phyloP scores from a whole-genome alignment of 192 early-diverging fungal genomes.

The Backusella australiensis region DNA sequence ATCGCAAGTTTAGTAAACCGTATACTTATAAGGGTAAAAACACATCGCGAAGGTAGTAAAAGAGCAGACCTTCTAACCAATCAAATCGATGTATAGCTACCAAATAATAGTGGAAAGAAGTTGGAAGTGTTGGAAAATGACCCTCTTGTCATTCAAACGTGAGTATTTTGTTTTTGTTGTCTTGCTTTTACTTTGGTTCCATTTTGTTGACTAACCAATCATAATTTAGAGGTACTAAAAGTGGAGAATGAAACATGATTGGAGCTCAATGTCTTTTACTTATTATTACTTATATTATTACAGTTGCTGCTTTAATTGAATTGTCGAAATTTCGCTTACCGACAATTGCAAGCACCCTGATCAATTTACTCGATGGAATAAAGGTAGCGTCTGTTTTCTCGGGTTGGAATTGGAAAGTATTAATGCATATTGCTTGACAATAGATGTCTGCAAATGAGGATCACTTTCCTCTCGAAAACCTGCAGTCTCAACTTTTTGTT shows the following conservation, averaged over 20 bases:
- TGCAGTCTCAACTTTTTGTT: conserved; percentile 87
- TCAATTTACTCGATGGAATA: conserved; percentile 72
- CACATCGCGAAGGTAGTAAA: neutral
- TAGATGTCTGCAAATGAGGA: conserved; percentile 50
- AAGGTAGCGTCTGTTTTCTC: conserved; percentile 39
- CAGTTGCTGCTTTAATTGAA: conserved; percentile 69
- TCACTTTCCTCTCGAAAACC: conserved; percentile 57
- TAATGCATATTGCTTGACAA: neutral
- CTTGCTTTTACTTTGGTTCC: neutral
- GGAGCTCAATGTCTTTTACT: neutral
- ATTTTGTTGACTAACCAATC: neutral
- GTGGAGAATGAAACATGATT: conserved; percentile 1
- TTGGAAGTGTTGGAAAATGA: conserved; percentile 69
- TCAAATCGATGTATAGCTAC: conserved; percentile 50
- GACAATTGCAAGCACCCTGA: conserved; percentile 65
- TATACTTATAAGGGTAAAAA: conserved; percentile 37
- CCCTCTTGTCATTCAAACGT: conserved; percentile 75
- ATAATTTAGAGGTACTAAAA: conserved; percentile 8
- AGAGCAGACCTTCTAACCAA: conserved; percentile 4
- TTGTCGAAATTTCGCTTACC: conserved; percentile 74
- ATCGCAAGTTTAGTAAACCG: conserved; percentile 43
- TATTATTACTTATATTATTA: neutral
- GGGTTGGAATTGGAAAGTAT: no score
- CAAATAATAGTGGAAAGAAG: conserved; percentile 65
- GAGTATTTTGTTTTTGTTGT: neutral